Evolutionary conservation across 129 eudicot species (phyloP), one percentile per base, ranked within the genome.

Genomic region (Logfia minima): DNA sequence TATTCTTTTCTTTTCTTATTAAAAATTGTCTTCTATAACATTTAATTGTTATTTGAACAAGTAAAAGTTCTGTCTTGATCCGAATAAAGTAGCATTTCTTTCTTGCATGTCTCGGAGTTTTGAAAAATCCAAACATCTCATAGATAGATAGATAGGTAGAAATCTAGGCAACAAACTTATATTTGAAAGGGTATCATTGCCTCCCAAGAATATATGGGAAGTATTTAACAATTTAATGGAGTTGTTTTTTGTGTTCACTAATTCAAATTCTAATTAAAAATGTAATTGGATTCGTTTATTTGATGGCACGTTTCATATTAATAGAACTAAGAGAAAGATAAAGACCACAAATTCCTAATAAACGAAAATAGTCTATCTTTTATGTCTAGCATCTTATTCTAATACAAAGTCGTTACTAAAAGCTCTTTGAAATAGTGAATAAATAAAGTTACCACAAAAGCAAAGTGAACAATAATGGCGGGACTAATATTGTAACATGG

Each of bases 381-480:
- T 9, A 19, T 62, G 72, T 28, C 51, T 43, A 61, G 77, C 71
- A 72, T 80, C 51, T 16, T 31, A 72, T 79, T 58, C 68, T 16
- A 79, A 71, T 39, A 24, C n/a, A 21, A 72, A 72, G 35, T 6
- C 31, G 13, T 67, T 22, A 41, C 73, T 13, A 22, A 80, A 31
- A 65, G 65, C 52, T 48, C 22, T 65, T 65, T 65, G 4, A 48
- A 48, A 18, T 14, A 13, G 13, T 16, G 18, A 66, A 48, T 55
- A 37, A n/a, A 14, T 37, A 80, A 66, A 80, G 70, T 52, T 32
- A 52, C n/a, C 37, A 74, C 35, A 66, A 80, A 80, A 73, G 79
- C 62, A 76, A 76, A 76, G 35, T 31, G 55, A 51, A 29, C 32
- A 66, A 65, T 31, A 43, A 43, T 74, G 48, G 60, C 68, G 76